Conservation (phyloP, 1,284 basidiomycete species). For the Tilletia indica region DNA sequence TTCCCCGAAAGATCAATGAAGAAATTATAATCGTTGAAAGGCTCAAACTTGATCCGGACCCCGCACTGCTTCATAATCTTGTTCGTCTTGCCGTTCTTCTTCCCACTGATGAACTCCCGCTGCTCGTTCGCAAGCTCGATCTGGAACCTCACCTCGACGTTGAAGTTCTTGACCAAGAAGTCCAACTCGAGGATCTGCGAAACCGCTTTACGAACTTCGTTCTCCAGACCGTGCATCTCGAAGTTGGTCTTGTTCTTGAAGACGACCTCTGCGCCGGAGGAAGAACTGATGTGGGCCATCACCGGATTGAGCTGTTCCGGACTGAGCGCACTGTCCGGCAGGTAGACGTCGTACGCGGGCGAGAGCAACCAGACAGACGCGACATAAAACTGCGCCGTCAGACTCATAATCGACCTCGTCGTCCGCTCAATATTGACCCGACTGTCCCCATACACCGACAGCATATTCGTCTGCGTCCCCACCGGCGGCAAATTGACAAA, state of each 20-base stretch:
- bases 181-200: constrained; percentile 85
- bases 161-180: constrained; percentile 80
- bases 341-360: constrained; percentile 84
- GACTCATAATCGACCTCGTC: constrained; percentile 89
- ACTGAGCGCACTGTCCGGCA: constrained; percentile 74
- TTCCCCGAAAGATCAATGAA: constrained; percentile 73
- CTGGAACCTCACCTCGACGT: constrained; percentile 96
- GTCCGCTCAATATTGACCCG: constrained; percentile 93
- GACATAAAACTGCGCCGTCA: constrained; percentile 92
- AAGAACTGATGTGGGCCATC: constrained; percentile 79
- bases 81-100: constrained; percentile 60
- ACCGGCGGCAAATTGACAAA: constrained; percentile 91
- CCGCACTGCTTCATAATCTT: constrained; percentile 62
- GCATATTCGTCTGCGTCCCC: constrained; percentile 83
- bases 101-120: constrained; percentile 80
- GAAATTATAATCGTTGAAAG: constrained; percentile 98
- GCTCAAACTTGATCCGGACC: constrained; percentile 99
- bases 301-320: constrained; percentile 78
- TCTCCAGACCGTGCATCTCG: constrained; percentile 93
- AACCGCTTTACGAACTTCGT: constrained; percentile 83
- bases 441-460: constrained; percentile 91
- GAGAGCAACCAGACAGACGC: constrained; percentile 95
- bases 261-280: constrained; percentile 87
- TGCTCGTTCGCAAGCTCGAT: constrained; percentile 97
- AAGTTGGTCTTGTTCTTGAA: constrained; percentile 92